Conservation (phyloP, 1,284 basidiomycete species). For the Ustilago tritici region DNA sequence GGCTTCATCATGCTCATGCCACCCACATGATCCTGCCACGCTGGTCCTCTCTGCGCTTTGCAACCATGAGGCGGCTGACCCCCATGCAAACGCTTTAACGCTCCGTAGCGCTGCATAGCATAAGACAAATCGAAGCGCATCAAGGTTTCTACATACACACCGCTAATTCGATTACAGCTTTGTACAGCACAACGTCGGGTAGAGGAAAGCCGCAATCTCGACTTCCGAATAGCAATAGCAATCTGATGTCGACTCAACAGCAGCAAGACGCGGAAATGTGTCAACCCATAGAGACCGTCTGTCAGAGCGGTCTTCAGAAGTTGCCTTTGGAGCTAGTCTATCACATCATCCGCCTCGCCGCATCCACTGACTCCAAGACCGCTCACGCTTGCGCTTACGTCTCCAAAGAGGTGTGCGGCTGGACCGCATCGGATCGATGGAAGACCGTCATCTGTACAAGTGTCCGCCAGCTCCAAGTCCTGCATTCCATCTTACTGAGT, state of each 20-base stretch:
- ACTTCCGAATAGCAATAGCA: not conserved
- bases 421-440: constrained; percentile 50
- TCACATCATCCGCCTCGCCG: constrained; percentile 42
- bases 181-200: not conserved
- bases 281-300: not conserved
- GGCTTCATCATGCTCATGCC: not conserved
- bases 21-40: not conserved
- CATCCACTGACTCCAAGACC: constrained; percentile 31
- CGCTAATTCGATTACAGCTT: not conserved
- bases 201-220: too few relatives aligned
- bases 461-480: constrained; percentile 4
- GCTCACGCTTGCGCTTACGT: constrained; percentile 52
- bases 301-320: constrained; percentile 1
- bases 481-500: not conserved
- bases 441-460: constrained; percentile 35
- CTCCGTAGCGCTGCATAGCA: too few relatives aligned
- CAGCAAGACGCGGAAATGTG: not conserved
- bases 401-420: constrained; percentile 46
- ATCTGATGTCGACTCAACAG: not conserved
- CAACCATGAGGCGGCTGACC: not conserved
- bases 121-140: too few relatives aligned
- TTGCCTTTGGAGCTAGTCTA: constrained; percentile 43
- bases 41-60: not conserved
- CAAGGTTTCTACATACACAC: not conserved
- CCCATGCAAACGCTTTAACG: not conserved